Evolutionary conservation across 805 yeast species (phyloP).

Genomic region (Kuraishia cidri): DNA sequence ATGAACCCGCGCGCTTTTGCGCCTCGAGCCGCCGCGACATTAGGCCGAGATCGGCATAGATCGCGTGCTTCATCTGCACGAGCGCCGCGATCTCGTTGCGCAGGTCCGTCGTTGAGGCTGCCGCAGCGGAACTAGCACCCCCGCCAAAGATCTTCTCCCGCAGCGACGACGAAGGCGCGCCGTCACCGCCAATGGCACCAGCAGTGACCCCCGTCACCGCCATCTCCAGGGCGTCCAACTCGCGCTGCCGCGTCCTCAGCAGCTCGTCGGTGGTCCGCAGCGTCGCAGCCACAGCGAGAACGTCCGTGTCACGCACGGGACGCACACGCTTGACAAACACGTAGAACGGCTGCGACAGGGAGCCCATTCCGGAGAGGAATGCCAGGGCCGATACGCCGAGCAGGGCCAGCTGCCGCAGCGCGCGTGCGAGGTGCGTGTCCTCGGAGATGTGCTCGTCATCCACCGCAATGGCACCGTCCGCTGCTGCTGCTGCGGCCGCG

Average conservation of each 20-base stretch:
- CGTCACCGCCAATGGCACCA: constrained; percentile 9
- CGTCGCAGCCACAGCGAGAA: constrained; percentile 25
- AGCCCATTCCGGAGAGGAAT: constrained; percentile 42
- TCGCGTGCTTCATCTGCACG: constrained; percentile 12
- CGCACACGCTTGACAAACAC: constrained; percentile 11
- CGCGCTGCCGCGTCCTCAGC: constrained; percentile 21
- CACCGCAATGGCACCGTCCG: not conserved
- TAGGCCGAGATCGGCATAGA: constrained; percentile 22
- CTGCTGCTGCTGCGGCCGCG: not conserved
- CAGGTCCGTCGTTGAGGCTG: constrained; percentile 20
- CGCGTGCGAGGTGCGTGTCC: not conserved
- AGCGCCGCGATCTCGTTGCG: constrained; percentile 29
- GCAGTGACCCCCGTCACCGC: constrained; percentile 17
- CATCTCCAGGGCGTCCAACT: constrained; percentile 16
- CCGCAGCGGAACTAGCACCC: not conserved
- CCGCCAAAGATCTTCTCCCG: constrained; percentile 1
- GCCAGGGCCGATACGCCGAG: constrained; percentile 44
- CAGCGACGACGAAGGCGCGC: not conserved
- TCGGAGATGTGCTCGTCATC: not conserved
- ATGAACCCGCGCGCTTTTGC: constrained; percentile 3
- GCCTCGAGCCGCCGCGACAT: constrained; percentile 10
- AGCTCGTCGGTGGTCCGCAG: constrained; percentile 31
- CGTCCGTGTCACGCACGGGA: constrained; percentile 19
- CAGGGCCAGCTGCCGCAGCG: constrained; percentile 32
- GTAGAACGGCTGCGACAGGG: constrained; percentile 32